Base-by-base conservation (phyloP, 371 early-diverging fungal species). In the Mucor velutinosus region DNA sequence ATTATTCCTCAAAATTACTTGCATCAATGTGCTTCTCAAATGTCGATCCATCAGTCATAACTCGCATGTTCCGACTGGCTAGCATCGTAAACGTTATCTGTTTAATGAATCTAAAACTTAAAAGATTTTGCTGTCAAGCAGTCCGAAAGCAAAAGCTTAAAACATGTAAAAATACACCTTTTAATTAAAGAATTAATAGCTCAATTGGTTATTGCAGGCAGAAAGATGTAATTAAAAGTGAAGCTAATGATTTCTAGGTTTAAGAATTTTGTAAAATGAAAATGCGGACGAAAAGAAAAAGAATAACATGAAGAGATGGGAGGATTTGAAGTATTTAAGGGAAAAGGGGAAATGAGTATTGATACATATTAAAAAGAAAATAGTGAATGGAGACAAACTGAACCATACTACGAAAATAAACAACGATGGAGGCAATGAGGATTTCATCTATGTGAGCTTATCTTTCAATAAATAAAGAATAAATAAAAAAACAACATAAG, bases 101-200 rank as follows among this genome's bases (percentile, higher is more conserved):
- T 35, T 41, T 41, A 21, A 47, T 21, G 47, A 47, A 19, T 47
- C 21, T 21, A 8, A 47, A 47, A 47, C 47, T 21, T 47, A 7
- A 19, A 47, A 47, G 3, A 8, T 47, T 17, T 47, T 53, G 53
- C 53, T 53, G 53, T 27, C 53, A 53, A 53, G 15, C 12, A 15
- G 3, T 15, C 27, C 27, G 53, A 25, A 27, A 25, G 14, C 23
- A 53, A 49, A 49, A 49, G 49, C 15, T 53, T 53, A 25, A 51
- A 53, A 27, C 23, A 27, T 53, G 53, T 53, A 53, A 53, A 53
- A 53, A 53, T 53, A 53, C 53, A 53, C 25, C 27, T 53, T 53
- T 53, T 23, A 11, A 25, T 49, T 49, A 27, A 51, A 51, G 23
- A 51, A 51, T 51, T 51, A 15, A 25, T 53, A 27, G 53, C 53